Evolutionary conservation across 176 grass and related monocot genomes (phyloP), one percentile per base, ranked within the genome.

Genomic region (Oryza coarctata): DNA sequence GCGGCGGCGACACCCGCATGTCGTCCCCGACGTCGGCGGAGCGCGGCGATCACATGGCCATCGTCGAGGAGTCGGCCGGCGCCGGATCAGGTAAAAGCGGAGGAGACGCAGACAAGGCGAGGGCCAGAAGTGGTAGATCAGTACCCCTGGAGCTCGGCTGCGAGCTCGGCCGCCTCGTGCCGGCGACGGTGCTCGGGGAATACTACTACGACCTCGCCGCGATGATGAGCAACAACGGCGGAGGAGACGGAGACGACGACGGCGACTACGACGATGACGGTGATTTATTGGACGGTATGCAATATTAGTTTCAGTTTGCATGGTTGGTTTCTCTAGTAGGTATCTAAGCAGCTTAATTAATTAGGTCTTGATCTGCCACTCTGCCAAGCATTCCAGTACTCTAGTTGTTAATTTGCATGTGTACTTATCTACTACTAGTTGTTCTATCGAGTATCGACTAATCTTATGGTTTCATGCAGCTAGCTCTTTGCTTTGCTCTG

Each of bases 221-320:
- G 25, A 89, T 92, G 84, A 28, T 94, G 73, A 79, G 74, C 85
- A 85, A 67, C 79, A 84, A 80, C 60, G 70, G 38, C 50, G 74
- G 57, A 20, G 82, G 83, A 2, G 90, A 85, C 26, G 82, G 80
- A 66, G 86, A 91, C 7, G 86, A 87, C 14, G 92, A 91, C 12
- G 84, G 85, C 47, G 84, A 94, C 27, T 91, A 89, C 23, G 83
- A 91, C 3, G 84, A 87, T 36, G 87, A 88, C 44, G 80, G 80
- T 22, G 87, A 79, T 76, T 89, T 90, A 78, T 75, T 91, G 75
- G 89, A 90, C 79, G 87, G 87, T 89, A 88, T 84, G 83, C 84
- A 92, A 75, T 92, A 89, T 25, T 90, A 86, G 65, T 65, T 71
- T 50, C 47, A 35, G 50, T 13, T 57, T 57, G 44, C 58, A 58